Evolutionary conservation across 2,329 filamentous ascomycete genomes (phyloP).

Genomic region (Penicillium hordei): DNA sequence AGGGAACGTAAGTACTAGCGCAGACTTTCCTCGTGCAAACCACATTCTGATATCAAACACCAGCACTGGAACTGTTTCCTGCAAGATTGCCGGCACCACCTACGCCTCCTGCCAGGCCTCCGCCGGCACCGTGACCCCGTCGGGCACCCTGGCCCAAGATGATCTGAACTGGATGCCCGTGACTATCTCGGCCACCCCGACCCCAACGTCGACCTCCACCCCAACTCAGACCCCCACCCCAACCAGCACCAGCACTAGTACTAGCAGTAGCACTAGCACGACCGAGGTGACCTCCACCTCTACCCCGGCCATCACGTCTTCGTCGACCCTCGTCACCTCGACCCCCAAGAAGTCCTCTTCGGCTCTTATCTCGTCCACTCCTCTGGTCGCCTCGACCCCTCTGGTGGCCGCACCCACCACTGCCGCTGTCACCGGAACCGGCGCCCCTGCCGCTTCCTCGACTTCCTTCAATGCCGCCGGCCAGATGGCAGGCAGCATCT

Average conservation of each 20-base stretch:
- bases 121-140: slow-evolving; percentile 19
- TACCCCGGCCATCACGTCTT: slow-evolving; percentile 12
- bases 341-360: slow-evolving; percentile 21
- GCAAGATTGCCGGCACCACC: slow-evolving; percentile 28
- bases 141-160: slow-evolving; percentile 16
- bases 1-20: slow-evolving; percentile 20
- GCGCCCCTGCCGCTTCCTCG: slow-evolving; percentile 12
- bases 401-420: slow-evolving; percentile 5
- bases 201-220: slow-evolving; percentile 21
- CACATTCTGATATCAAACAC: background rate
- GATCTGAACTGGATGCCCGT: slow-evolving; percentile 29
- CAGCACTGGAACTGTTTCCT: slow-evolving; percentile 24
- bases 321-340: slow-evolving; percentile 5
- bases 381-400: slow-evolving; percentile 13
- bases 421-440: slow-evolving; percentile 7
- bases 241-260: slow-evolving; percentile 14
- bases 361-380: slow-evolving; percentile 15
- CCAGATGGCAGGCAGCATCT: slow-evolving; percentile 21
- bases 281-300: slow-evolving; percentile 5
- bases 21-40: background rate
- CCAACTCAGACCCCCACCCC: slow-evolving; percentile 13
- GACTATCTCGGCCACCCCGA: slow-evolving; percentile 25
- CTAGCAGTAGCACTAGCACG: slow-evolving; percentile 3
- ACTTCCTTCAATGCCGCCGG: slow-evolving; percentile 25
- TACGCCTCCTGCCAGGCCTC: slow-evolving; percentile 26